Percentiles rank a stretch among this genome's conserved stretches.
phyloP scores from a whole-genome alignment of 1,284 basidiomycete genomes.

The Schizopora paradoxa region DNA sequence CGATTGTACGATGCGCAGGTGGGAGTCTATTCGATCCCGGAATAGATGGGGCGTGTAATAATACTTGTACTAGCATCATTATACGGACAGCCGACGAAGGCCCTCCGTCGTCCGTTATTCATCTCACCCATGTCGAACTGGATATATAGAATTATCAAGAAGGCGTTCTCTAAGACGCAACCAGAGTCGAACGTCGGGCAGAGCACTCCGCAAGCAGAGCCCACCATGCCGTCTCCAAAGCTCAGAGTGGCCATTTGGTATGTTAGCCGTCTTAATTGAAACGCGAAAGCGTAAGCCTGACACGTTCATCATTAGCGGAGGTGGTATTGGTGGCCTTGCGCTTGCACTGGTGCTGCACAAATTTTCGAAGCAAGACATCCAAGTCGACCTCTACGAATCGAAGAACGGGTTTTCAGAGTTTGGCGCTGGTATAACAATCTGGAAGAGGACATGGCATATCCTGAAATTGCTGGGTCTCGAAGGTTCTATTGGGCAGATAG shows the following conservation, averaged over 20 bases:
- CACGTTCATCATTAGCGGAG: constrained; percentile 26
- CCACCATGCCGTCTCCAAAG: too few relatives aligned
- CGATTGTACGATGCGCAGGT: too few relatives aligned
- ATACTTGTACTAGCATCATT: too few relatives aligned
- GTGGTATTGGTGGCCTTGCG: constrained; percentile 34
- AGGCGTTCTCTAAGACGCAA: too few relatives aligned
- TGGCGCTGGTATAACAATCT: constrained; percentile 34
- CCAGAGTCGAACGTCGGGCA: too few relatives aligned
- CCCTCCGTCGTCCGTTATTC: too few relatives aligned
- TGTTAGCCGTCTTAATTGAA: background rate
- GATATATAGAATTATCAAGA: too few relatives aligned
- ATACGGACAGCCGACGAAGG: too few relatives aligned
- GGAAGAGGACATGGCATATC: constrained; percentile 36
- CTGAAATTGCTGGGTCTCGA: constrained; percentile 32
- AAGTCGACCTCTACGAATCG: constrained; percentile 33
- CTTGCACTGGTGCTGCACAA: constrained; percentile 32
- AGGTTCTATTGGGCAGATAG: constrained; percentile 26
- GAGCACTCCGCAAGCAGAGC: too few relatives aligned
- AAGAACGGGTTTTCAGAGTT: constrained; percentile 31
- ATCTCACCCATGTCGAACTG: too few relatives aligned
- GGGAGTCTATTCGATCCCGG: too few relatives aligned
- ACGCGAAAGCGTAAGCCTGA: background rate
- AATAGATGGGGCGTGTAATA: too few relatives aligned
- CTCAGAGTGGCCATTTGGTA: constrained; percentile 3
- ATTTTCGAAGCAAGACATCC: constrained; percentile 22